Evolutionary conservation across 805 yeast species (phyloP).

Genomic region (Candida corydali): DNA sequence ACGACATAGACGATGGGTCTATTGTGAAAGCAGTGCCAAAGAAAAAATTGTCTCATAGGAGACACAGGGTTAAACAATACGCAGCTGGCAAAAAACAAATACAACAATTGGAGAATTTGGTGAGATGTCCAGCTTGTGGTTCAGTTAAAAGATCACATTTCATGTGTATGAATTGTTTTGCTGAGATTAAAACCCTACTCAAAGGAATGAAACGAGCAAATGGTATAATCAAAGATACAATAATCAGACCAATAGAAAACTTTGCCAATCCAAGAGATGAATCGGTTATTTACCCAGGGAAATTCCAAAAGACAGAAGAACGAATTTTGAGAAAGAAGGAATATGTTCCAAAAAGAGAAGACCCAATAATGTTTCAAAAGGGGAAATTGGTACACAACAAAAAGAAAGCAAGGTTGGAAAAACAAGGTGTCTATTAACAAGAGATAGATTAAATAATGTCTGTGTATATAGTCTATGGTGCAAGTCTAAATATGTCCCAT

Average conservation of each 20-base stretch:
- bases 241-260: constrained; percentile 30
- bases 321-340: constrained; percentile 34
- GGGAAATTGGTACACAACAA: constrained; percentile 7
- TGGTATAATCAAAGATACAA: constrained; percentile 11
- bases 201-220: constrained; percentile 39
- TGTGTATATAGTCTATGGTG: constrained; percentile 46
- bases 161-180: constrained; percentile 89
- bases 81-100: constrained; percentile 82
- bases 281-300: constrained; percentile 70
- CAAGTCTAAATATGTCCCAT: constrained; percentile 68
- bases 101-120: constrained; percentile 69
- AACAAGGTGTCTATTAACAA: neutral
- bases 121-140: constrained; percentile 95
- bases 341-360: constrained; percentile 41
- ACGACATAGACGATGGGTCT: constrained; percentile 57
- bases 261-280: constrained; percentile 51
- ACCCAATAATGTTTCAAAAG: constrained; percentile 32
- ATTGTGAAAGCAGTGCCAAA: constrained; percentile 87
- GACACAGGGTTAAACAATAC: constrained; percentile 77
- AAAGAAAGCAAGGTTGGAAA: constrained; percentile 1
- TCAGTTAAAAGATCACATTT: constrained; percentile 85
- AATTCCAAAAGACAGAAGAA: constrained; percentile 38
- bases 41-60: constrained; percentile 84
- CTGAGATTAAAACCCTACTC: constrained; percentile 75
- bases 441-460: neutral